Evolutionary conservation across 768 basidiomycete species (phyloP).

Genomic region (Boletus tomentosulus): DNA sequence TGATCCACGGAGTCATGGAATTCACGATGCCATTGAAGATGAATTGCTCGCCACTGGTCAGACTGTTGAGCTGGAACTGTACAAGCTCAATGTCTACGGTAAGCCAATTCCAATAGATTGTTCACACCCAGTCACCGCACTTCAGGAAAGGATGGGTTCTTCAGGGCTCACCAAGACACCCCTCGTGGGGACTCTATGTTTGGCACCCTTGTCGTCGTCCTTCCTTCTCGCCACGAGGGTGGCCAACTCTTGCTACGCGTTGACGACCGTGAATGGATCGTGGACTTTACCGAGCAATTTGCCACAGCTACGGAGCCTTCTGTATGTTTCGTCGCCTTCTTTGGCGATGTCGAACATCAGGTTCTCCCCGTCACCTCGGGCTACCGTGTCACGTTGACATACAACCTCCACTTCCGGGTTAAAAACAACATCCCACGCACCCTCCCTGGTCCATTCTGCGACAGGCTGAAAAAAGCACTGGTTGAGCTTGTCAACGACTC

Average conservation of each 20-base stretch:
- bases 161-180: conserved; percentile 49
- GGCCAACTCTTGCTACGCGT: conserved; percentile 34
- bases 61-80: not conserved
- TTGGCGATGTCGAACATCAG: conserved; percentile 43
- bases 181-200: conserved; percentile 43
- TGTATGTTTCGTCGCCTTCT: conserved; percentile 38
- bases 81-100: not conserved
- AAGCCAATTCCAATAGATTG: not conserved
- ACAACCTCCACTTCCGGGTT: conserved; percentile 29
- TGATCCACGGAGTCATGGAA: not conserved
- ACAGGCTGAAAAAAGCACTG: not conserved
- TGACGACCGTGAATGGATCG: conserved; percentile 31
- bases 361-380: conserved; percentile 24
- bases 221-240: conserved; percentile 44
- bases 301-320: not conserved
- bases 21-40: not conserved
- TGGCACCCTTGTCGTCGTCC: conserved; percentile 46
- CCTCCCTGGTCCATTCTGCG: not conserved
- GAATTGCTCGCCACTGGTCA: not conserved
- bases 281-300: conserved; percentile 32
- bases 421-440: not conserved
- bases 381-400: conserved; percentile 38
- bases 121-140: no score
- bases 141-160: conserved; percentile 35
- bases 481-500: conserved; percentile 21